Conservation (phyloP, 1,284 basidiomycete species). For the Takashimella koratensis region DNA sequence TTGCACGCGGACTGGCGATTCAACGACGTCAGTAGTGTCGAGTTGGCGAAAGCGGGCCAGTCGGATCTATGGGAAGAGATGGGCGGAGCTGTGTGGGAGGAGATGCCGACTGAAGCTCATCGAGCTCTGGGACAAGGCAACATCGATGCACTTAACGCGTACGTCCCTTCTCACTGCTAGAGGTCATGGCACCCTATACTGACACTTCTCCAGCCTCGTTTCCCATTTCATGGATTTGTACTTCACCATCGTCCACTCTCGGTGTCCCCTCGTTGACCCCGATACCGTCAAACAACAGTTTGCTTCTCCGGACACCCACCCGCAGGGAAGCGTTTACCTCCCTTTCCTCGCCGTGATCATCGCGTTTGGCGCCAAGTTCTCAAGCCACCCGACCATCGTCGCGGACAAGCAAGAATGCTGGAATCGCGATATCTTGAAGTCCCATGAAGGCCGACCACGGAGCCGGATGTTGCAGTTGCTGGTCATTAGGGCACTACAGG, state of each 20-base stretch:
- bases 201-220: slow-evolving; percentile 59
- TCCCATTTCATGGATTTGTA: slow-evolving; percentile 78
- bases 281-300: slow-evolving; percentile 62
- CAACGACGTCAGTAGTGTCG: slow-evolving; percentile 34
- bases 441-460: slow-evolving; percentile 38
- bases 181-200: not conserved
- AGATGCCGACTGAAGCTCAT: slow-evolving; percentile 34
- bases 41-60: slow-evolving; percentile 18
- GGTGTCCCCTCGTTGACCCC: slow-evolving; percentile 74
- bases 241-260: slow-evolving; percentile 71
- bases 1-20: slow-evolving; percentile 35
- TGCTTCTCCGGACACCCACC: slow-evolving; percentile 29
- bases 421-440: slow-evolving; percentile 15
- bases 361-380: slow-evolving; percentile 89
- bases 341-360: slow-evolving; percentile 80
- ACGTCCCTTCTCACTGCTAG: slow-evolving; percentile 7
- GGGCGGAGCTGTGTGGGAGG: slow-evolving; percentile 32
- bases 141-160: slow-evolving; percentile 22
- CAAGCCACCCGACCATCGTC: slow-evolving; percentile 74
- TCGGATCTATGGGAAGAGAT: slow-evolving; percentile 40
- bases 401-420: slow-evolving; percentile 63
- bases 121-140: slow-evolving; percentile 21
- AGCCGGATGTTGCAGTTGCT: slow-evolving; percentile 73
- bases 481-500: slow-evolving; percentile 71
- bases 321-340: slow-evolving; percentile 57